phyloP scores from a whole-genome alignment of 1,284 basidiomycete species.

The Fistulina hepatica region DNA sequence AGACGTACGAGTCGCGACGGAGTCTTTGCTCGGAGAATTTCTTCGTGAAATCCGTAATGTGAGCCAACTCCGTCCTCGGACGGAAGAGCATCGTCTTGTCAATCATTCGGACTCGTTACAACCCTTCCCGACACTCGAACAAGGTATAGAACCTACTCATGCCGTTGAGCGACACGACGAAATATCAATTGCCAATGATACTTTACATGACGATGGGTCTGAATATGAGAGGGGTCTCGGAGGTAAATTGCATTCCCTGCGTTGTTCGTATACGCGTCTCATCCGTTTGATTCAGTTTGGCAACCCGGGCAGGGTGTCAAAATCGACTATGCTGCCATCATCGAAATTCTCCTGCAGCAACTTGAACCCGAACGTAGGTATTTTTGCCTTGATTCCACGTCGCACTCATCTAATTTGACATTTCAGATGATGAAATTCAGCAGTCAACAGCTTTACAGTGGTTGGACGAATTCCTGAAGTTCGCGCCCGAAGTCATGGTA shows the following conservation, averaged over 20 bases:
- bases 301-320: constrained; percentile 87
- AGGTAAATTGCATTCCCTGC: constrained; percentile 30
- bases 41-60: constrained; percentile 87
- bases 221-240: constrained; percentile 50
- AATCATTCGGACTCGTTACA: constrained; percentile 26
- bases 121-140: constrained; percentile 49
- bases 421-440: constrained; percentile 77
- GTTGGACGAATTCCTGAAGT: constrained; percentile 85
- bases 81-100: constrained; percentile 32
- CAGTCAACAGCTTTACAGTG: constrained; percentile 84
- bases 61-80: constrained; percentile 55
- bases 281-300: constrained; percentile 52
- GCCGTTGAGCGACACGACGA: no score
- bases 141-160: no score
- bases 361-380: constrained; percentile 74
- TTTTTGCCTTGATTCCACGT: constrained; percentile 2
- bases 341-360: constrained; percentile 91
- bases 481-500: constrained; percentile 86
- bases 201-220: neutral
- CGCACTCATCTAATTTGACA: constrained; percentile 4
- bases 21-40: constrained; percentile 88
- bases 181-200: constrained; percentile 17
- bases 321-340: constrained; percentile 85
- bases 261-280: constrained; percentile 2
- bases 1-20: constrained; percentile 88